Conservation (phyloP, 2,329 filamentous ascomycete genomes). For the Bipolaris victoriae region DNA sequence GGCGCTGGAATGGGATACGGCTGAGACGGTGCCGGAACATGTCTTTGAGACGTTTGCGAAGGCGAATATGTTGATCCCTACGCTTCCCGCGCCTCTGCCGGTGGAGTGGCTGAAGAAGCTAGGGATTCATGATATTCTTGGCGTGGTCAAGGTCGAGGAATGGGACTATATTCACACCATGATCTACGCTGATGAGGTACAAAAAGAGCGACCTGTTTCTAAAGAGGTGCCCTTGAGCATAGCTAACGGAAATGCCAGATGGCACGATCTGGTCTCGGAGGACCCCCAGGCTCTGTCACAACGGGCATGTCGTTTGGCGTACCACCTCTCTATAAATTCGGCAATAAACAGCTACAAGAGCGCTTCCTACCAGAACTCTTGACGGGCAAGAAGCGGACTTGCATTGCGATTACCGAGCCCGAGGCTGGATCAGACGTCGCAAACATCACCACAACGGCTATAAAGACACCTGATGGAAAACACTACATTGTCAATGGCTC, state of each 20-base stretch:
- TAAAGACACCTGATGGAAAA: constrained; percentile 66
- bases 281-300: constrained; percentile 69
- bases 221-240: no score
- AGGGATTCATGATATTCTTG: constrained; percentile 70
- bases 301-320: constrained; percentile 76
- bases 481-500: constrained; percentile 74
- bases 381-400: constrained; percentile 68
- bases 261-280: constrained; percentile 67
- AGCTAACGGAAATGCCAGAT: constrained; percentile 52
- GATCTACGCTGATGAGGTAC: constrained; percentile 72
- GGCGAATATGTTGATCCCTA: constrained; percentile 73
- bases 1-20: constrained; percentile 73
- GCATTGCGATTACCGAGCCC: constrained; percentile 81
- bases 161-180: constrained; percentile 74
- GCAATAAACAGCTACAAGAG: constrained; percentile 65
- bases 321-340: constrained; percentile 74
- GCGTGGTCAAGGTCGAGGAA: constrained; percentile 71
- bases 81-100: constrained; percentile 71
- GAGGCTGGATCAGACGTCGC: constrained; percentile 76
- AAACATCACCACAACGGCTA: constrained; percentile 72
- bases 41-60: constrained; percentile 69
- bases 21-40: constrained; percentile 66
- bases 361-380: constrained; percentile 74
- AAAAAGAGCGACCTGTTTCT: not conserved
- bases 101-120: constrained; percentile 69